These are phyloP conservation scores for Serendipita sp. DNA, from an alignment of 768 basidiomycete species.

Conservation along the genomic window DNA sequence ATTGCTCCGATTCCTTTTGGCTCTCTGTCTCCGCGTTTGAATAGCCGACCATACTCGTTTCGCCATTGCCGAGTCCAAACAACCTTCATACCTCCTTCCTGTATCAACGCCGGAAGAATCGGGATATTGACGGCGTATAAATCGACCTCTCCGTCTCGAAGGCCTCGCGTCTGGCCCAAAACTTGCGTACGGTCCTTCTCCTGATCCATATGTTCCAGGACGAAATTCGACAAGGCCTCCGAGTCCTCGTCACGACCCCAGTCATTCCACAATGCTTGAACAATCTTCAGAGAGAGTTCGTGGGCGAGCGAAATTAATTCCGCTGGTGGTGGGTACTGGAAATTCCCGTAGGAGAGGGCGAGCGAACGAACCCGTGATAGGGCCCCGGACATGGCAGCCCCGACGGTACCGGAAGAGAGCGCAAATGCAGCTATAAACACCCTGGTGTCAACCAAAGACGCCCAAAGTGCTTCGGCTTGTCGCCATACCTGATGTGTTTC, in stretches of 20 bases:
- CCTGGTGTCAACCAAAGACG: neutral
- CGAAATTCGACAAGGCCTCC: slow-evolving; percentile 1
- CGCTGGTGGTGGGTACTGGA: slow-evolving; percentile 50
- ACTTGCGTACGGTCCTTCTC: slow-evolving; percentile 8
- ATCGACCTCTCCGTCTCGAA: slow-evolving; percentile 52
- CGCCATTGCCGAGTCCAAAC: slow-evolving; percentile 77
- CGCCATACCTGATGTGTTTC: slow-evolving; percentile 60
- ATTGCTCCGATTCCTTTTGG: slow-evolving; percentile 14
- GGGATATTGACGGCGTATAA: slow-evolving; percentile 83
- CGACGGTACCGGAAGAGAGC: slow-evolving; percentile 83
- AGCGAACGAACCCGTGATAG: slow-evolving; percentile 60
- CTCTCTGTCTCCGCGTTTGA: slow-evolving; percentile 31
- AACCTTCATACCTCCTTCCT: slow-evolving; percentile 41
- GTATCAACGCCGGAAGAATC: slow-evolving; percentile 49
- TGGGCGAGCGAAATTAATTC: slow-evolving; percentile 57
- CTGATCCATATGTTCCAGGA: slow-evolving; percentile 6
- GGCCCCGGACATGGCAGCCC: slow-evolving; percentile 71
- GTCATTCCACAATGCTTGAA: slow-evolving; percentile 60
- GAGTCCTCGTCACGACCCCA: slow-evolving; percentile 55
- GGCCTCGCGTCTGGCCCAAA: slow-evolving; percentile 20
- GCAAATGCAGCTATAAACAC: slow-evolving; percentile 54
- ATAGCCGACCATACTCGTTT: slow-evolving; percentile 68
- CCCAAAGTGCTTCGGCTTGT: neutral
- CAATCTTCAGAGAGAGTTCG: slow-evolving; percentile 45
- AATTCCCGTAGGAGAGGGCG: slow-evolving; percentile 77